A percentile compares a stretch with the other conserved stretches of the same genome.
Evolutionary conservation across 139 green algal genomes (phyloP).

Genomic region (Micractinium conductrix): DNA sequence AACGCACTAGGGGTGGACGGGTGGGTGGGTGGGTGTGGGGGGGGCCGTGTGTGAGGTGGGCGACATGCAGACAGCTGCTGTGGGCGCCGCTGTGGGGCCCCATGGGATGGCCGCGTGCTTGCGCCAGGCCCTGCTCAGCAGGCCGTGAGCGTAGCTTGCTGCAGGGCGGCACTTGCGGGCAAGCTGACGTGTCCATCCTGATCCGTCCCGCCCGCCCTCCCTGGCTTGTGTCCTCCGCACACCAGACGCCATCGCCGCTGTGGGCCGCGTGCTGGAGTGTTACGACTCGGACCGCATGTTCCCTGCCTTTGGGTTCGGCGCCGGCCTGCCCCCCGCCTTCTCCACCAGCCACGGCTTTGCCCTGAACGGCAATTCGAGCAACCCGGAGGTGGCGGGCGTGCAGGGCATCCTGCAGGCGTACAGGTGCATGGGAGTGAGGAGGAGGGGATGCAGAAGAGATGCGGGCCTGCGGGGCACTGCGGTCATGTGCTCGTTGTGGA

Average conservation of each 20-base stretch:
- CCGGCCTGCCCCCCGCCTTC: slow-evolving; percentile 7
- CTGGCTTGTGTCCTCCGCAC: background rate
- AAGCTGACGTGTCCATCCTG: background rate
- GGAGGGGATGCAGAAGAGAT: too few relatives aligned
- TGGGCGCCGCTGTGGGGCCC: slow-evolving; percentile 52
- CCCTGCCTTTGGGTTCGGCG: slow-evolving; percentile 58
- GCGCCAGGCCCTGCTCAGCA: too few relatives aligned
- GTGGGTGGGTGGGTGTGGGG: background rate
- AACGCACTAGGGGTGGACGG: too few relatives aligned
- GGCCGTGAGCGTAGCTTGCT: too few relatives aligned
- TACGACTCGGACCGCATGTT: slow-evolving; percentile 58
- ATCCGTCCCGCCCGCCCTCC: background rate
- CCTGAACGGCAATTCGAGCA: slow-evolving; percentile 25
- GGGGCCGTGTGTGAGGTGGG: background rate
- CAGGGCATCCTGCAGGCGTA: slow-evolving; percentile 50
- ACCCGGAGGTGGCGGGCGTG: slow-evolving; percentile 46
- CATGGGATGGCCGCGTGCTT: too few relatives aligned
- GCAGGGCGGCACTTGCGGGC: too few relatives aligned
- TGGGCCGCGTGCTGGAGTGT: slow-evolving; percentile 52
- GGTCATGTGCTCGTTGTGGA: too few relatives aligned
- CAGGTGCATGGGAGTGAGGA: too few relatives aligned
- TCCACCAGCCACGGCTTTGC: slow-evolving; percentile 55
- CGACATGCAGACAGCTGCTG: slow-evolving; percentile 10
- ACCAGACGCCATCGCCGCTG: slow-evolving; percentile 49
- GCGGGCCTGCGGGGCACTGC: too few relatives aligned